phyloP scores from a whole-genome alignment of 176 grass and related monocot species.

The Thinopyrum elongatum region DNA sequence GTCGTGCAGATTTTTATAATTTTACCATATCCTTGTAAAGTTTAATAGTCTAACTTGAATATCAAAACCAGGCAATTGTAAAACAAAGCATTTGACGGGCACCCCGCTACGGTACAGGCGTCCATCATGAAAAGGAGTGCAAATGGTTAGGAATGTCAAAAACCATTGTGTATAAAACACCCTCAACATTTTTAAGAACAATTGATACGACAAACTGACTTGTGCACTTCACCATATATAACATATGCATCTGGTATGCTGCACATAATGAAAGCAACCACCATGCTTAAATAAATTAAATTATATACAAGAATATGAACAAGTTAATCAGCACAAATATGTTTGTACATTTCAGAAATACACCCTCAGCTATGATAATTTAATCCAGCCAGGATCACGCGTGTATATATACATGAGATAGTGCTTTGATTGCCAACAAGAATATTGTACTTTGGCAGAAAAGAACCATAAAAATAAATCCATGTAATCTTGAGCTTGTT shows the following conservation, averaged over 20 bases:
- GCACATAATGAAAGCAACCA: neutral
- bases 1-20: too few species aligned
- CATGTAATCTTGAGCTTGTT: slow-evolving; percentile 19
- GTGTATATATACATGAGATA: neutral
- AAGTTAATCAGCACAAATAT: neutral
- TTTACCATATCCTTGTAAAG: too few species aligned
- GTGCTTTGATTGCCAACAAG: neutral
- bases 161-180: neutral
- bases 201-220: neutral
- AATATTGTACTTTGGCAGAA: neutral
- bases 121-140: too few species aligned
- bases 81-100: neutral
- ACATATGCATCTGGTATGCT: neutral
- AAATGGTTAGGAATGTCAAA: neutral
- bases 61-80: neutral
- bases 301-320: slow-evolving; percentile 21
- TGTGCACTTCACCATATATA: neutral
- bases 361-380: slow-evolving; percentile 2
- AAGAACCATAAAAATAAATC: neutral
- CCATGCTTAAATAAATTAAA: slow-evolving; percentile 7
- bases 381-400: slow-evolving; percentile 2
- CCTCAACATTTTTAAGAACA: neutral
- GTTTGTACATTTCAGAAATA: neutral
- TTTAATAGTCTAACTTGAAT: too few species aligned
- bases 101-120: too few species aligned